phyloP scores from a whole-genome alignment of 805 yeast species.

The Suhomyces tanzawaensis region DNA sequence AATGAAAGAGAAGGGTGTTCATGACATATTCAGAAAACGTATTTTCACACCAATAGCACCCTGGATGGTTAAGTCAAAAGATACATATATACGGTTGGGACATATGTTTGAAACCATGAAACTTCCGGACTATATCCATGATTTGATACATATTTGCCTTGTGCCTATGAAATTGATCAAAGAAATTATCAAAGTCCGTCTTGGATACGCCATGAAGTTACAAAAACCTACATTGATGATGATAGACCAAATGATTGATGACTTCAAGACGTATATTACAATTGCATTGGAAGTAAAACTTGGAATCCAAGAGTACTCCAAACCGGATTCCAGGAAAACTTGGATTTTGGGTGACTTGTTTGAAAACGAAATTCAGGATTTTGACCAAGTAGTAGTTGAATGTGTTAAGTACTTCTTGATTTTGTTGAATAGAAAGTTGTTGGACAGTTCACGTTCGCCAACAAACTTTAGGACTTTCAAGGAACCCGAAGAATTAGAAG shows the following conservation, averaged over 20 bases:
- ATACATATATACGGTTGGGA: constrained; percentile 62
- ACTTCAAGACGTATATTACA: constrained; percentile 72
- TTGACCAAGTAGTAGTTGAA: constrained; percentile 66
- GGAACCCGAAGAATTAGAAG: constrained; percentile 87
- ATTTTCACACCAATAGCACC: constrained; percentile 70
- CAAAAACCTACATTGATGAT: constrained; percentile 90
- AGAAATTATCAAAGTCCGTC: constrained; percentile 71
- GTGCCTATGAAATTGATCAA: constrained; percentile 80
- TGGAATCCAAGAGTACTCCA: constrained; percentile 58
- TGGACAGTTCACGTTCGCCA: constrained; percentile 67
- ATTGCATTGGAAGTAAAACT: constrained; percentile 74
- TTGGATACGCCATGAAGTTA: constrained; percentile 73
- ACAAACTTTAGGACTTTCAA: constrained; percentile 76
- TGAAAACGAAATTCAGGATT: constrained; percentile 49
- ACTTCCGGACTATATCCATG: constrained; percentile 68
- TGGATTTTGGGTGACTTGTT: constrained; percentile 71
- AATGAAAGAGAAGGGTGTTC: constrained; percentile 76
- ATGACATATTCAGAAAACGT: constrained; percentile 65
- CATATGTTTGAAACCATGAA: constrained; percentile 64
- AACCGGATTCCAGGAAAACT: constrained; percentile 50
- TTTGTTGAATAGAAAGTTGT: constrained; percentile 69
- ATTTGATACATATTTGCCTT: constrained; percentile 59
- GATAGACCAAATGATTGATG: constrained; percentile 91
- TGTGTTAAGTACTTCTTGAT: constrained; percentile 72
- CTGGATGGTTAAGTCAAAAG: constrained; percentile 78